Evolutionary conservation across 768 basidiomycete species (phyloP).

Genomic region (Leucosporidium creatinivorum): DNA sequence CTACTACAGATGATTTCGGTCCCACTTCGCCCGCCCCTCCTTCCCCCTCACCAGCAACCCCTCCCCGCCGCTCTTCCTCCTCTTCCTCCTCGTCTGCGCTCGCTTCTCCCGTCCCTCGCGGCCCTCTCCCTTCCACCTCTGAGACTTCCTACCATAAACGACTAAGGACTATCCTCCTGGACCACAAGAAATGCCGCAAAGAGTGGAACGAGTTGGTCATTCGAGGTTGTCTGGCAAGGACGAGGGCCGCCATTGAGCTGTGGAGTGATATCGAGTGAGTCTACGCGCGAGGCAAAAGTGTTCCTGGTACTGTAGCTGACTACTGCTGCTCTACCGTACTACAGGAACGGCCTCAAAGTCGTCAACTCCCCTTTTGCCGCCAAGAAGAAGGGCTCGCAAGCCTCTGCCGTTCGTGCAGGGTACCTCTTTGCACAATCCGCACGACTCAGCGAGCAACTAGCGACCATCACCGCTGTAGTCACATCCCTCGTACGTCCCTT

Average conservation of each 20-base stretch:
- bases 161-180: conserved; percentile 14
- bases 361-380: conserved; percentile 2
- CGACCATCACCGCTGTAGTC: conserved; percentile 21
- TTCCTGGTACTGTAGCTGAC: not conserved
- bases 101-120: conserved; percentile 6
- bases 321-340: not conserved
- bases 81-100: not conserved
- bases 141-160: conserved; percentile 30
- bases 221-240: conserved; percentile 18
- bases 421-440: conserved; percentile 29
- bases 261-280: conserved; percentile 32
- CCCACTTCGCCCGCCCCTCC: not conserved
- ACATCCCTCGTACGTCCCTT: conserved; percentile 12
- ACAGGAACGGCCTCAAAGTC: conserved; percentile 17
- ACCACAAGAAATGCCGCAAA: conserved; percentile 18
- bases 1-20: too few species aligned
- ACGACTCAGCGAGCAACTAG: conserved; percentile 26
- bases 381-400: not conserved
- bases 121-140: conserved; percentile 3
- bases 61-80: not conserved
- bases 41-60: not conserved
- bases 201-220: conserved; percentile 30
- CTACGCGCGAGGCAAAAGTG: not conserved
- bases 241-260: conserved; percentile 22
- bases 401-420: conserved; percentile 14